Percentiles rank a stretch among this genome's conserved stretches.
phyloP scores from a whole-genome alignment of 2,329 filamentous ascomycete species.

The Sporothrix brasiliensis region DNA sequence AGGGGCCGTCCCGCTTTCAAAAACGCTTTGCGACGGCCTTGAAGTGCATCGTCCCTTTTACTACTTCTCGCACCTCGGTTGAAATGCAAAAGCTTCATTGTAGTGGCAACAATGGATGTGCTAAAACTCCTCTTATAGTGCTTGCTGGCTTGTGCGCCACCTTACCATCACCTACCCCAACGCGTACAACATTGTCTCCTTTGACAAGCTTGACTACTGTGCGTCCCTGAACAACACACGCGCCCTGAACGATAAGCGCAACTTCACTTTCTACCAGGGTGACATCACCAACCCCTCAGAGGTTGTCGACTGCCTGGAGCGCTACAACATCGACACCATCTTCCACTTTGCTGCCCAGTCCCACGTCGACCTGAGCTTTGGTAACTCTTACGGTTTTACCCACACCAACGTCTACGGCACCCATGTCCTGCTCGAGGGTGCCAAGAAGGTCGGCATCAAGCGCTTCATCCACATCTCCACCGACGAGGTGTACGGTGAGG shows the following conservation, averaged over 20 bases:
- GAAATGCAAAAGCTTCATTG: neutral
- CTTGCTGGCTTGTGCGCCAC: slow-evolving; percentile 81
- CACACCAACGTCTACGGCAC: slow-evolving; percentile 82
- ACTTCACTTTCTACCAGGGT: slow-evolving; percentile 79
- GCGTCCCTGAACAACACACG: slow-evolving; percentile 78
- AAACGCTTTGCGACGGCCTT: neutral
- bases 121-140: slow-evolving; percentile 51
- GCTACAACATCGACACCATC: slow-evolving; percentile 74
- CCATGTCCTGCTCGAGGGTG: slow-evolving; percentile 78
- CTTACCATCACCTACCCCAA: slow-evolving; percentile 72
- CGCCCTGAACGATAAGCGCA: slow-evolving; percentile 65
- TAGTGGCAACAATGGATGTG: neutral
- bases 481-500: slow-evolving; percentile 84
- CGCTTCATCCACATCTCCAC: slow-evolving; percentile 82
- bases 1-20: neutral
- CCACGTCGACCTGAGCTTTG: slow-evolving; percentile 80
- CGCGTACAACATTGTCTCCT: slow-evolving; percentile 77
- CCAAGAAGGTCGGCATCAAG: slow-evolving; percentile 69
- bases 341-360: slow-evolving; percentile 87
- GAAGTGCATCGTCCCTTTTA: neutral
- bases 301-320: slow-evolving; percentile 70
- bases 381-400: slow-evolving; percentile 79
- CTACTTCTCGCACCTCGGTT: neutral
- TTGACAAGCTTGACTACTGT: slow-evolving; percentile 85
- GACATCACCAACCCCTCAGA: slow-evolving; percentile 73